Percentiles rank a stretch among this genome's conserved stretches.
Evolutionary conservation across 331 rosid species (phyloP).

Genomic region (Acacia pycnantha): DNA sequence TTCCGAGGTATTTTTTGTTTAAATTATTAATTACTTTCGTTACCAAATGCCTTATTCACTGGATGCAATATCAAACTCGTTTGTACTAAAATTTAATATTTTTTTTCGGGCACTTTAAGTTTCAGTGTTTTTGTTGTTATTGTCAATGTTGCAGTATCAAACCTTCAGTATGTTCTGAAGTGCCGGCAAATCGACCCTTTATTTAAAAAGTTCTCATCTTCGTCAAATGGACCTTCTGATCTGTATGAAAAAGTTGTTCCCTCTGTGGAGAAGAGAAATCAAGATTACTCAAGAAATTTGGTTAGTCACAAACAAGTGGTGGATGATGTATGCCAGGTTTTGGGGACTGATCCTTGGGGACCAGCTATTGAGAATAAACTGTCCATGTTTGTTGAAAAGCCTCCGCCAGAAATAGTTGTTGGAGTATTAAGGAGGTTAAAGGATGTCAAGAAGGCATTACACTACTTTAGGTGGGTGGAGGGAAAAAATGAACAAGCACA

Average conservation of each 20-base stretch:
- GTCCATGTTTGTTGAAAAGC: conserved; percentile 45
- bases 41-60: not conserved
- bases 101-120: not conserved
- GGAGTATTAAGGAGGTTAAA: conserved; percentile 81
- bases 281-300: conserved; percentile 32
- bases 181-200: conserved; percentile 30
- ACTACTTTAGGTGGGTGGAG: conserved; percentile 83
- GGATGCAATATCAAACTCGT: not conserved
- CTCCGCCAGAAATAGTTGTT: conserved; percentile 67
- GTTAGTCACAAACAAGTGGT: conserved; percentile 48
- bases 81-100: not conserved
- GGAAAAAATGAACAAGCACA: conserved; percentile 59
- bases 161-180: conserved; percentile 35
- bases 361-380: conserved; percentile 63
- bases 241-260: conserved; percentile 34
- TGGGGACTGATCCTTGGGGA: conserved; percentile 74
- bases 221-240: conserved; percentile 50
- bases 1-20: conserved; percentile 40
- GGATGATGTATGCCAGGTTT: conserved; percentile 56
- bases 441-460: conserved; percentile 60
- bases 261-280: conserved; percentile 23
- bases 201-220: conserved; percentile 39
- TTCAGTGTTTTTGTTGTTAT: not conserved
- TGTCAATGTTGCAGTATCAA: conserved; percentile 44
- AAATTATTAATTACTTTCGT: not conserved